These are phyloP conservation scores for Durotheca rogersii DNA, from an alignment of 495 filamentous ascomycete species.

Conservation along the genomic window DNA sequence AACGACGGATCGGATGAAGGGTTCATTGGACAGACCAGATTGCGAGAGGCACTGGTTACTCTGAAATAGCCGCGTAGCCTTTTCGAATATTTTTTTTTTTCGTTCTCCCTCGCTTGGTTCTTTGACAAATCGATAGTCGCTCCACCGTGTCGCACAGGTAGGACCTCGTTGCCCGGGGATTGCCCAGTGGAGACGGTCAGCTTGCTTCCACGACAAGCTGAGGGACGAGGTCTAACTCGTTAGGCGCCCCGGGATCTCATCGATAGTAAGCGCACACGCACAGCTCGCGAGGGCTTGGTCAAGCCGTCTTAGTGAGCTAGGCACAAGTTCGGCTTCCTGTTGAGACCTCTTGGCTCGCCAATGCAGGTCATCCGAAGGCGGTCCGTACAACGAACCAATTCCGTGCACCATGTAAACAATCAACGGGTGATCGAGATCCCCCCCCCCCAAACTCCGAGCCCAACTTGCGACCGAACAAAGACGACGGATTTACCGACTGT, in stretches of 20 bases:
- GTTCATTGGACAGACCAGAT: too few relatives aligned
- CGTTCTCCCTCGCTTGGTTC: too few relatives aligned
- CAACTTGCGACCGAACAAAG: slow-evolving; percentile 11
- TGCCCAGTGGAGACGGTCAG: slow-evolving; percentile 12
- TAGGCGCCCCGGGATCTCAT: slow-evolving; percentile 23
- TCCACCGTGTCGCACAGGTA: slow-evolving; percentile 5
- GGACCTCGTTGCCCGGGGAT: slow-evolving; percentile 13
- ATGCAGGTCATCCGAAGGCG: slow-evolving; percentile 29
- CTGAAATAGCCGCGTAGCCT: slow-evolving; percentile 24
- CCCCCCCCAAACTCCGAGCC: slow-evolving; percentile 3
- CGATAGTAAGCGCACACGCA: slow-evolving; percentile 27
- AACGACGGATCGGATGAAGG: slow-evolving; percentile 7
- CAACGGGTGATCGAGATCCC: slow-evolving; percentile 24
- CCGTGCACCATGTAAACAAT: slow-evolving; percentile 26
- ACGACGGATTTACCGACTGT: slow-evolving; percentile 2
- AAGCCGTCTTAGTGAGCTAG: slow-evolving; percentile 14
- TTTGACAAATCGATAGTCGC: slow-evolving; percentile 19
- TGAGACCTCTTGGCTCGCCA: slow-evolving; percentile 8
- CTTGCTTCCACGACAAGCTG: slow-evolving; percentile 27
- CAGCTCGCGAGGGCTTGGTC: slow-evolving; percentile 8
- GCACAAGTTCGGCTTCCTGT: slow-evolving; percentile 3
- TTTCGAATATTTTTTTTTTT: too few relatives aligned
- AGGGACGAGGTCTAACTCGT: too few relatives aligned
- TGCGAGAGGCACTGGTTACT: slow-evolving; percentile 12
- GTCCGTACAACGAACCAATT: slow-evolving; percentile 18